Base-by-base conservation (phyloP, 352 stramenopile species). In the Pythium aristosporum region DNA sequence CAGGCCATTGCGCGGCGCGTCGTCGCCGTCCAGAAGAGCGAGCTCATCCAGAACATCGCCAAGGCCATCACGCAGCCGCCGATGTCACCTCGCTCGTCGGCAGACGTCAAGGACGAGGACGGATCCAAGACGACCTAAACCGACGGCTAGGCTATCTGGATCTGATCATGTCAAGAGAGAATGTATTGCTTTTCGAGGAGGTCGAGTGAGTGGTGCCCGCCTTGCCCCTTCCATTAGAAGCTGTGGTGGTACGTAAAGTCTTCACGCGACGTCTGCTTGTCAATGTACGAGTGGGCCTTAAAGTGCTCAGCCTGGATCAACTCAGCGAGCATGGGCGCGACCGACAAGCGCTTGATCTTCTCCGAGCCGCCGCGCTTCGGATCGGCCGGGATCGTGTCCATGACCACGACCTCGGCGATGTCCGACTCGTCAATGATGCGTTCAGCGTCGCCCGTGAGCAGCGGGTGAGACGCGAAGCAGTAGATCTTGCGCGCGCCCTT, bases 221-320 rank as follows among this genome's bases (percentile, higher is more conserved):
- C 25, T 30, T 30, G 25, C 25, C 34, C 8, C 5, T 5, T 39
- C 3, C 57, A 8, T 57, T 87, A 93, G 65, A 90, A 82, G 72
- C 86, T 88, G 74, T 93, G 83, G 75, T 86, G 76, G 75, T 93
- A 93, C 43, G 89, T 89, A 67, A 85, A 95, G 63, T 95, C 87
- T 65, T 95, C 87, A 48, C 78, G 80, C 51, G 84, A 91, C 72
- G 84, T 93, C 62, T 80, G 79, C 63, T 78, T 79, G 80, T 95
- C 87, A 59, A 95, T 95, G 80, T 95, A 95, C 68, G 87, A 95
- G 74, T 92, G 82, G 20, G 87, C 81, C 72, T 95, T 95, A 59
- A 95, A 95, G 74, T 95, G 87, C 69, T 95, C 87, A n/a, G 87
- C 87, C 71, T 95, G 87, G 71, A 97, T 97, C 56, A 96, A 72